Conservation (phyloP, 2,329 filamentous ascomycete species). For the Trichoderma gracile region DNA sequence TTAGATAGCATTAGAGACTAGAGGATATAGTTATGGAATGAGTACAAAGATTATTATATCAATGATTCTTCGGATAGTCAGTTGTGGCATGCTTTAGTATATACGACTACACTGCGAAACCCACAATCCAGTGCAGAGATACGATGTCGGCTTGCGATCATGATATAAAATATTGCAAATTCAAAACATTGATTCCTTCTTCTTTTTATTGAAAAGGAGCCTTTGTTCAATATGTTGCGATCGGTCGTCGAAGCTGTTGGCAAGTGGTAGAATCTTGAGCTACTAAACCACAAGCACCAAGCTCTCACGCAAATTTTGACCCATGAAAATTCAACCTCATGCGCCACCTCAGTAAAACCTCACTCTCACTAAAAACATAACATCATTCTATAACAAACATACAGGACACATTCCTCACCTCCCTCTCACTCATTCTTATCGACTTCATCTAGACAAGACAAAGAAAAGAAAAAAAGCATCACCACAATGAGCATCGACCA, state of each 20-base stretch:
- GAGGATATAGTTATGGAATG: conserved; percentile 17
- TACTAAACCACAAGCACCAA: conserved; percentile 1
- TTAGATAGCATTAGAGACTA: conserved; percentile 24
- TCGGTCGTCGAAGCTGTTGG: not conserved
- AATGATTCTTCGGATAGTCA: not conserved
- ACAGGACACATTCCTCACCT: not conserved
- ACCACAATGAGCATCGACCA: conserved; percentile 45
- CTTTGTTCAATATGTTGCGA: not conserved
- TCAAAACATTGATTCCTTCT: too few species aligned
- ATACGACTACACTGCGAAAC: too few species aligned
- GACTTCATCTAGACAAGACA: not conserved
- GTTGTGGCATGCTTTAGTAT: too few species aligned
- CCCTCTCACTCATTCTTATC: not conserved
- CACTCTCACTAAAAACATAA: not conserved
- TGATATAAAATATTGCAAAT: accelerated
- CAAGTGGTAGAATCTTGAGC: not conserved
- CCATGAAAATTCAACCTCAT: conserved; percentile 5
- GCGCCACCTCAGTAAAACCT: not conserved
- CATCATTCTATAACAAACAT: not conserved
- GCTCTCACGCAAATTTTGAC: conserved; percentile 13
- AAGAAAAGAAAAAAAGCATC: not conserved
- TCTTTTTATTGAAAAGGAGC: not conserved
- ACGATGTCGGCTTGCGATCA: too few species aligned
- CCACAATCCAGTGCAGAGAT: too few species aligned
- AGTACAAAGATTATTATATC: not conserved